These are phyloP conservation scores for Pleurotus eryngii DNA, from an alignment of 768 basidiomycete genomes.

Conservation along the genomic window DNA sequence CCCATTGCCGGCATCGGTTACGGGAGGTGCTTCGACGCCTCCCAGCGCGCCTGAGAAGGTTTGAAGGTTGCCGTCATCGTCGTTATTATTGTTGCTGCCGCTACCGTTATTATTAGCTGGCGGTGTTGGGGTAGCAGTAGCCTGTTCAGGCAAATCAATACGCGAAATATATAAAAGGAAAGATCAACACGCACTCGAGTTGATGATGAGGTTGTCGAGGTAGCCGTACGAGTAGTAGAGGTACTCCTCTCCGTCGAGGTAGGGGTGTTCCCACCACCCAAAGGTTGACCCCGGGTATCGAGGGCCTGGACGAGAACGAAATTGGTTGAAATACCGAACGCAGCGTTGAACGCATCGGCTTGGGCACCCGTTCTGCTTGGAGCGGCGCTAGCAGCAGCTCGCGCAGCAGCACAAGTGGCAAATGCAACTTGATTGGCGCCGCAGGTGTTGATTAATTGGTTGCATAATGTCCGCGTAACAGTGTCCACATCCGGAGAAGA, in stretches of 20 bases:
- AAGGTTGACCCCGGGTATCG: constrained; percentile 41
- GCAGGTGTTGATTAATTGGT: constrained; percentile 50
- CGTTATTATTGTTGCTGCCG: constrained; percentile 5
- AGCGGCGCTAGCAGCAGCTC: constrained; percentile 38
- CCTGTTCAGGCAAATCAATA: constrained; percentile 1
- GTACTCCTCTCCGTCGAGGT: too few species aligned
- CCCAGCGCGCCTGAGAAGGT: constrained; percentile 47
- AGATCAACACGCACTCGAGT: constrained; percentile 7
- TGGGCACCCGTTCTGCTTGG: constrained; percentile 45
- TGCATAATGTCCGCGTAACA: constrained; percentile 58
- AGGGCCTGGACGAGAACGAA: constrained; percentile 42
- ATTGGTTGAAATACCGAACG: constrained; percentile 50
- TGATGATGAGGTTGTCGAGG: constrained; percentile 11
- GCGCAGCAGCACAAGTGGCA: constrained; percentile 40
- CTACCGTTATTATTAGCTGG: constrained; percentile 7
- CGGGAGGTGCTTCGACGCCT: constrained; percentile 43
- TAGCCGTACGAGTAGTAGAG: constrained; percentile 6
- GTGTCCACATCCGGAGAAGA: constrained; percentile 60
- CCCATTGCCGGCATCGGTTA: constrained; percentile 35
- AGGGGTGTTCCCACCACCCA: constrained; percentile 20
- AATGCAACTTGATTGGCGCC: constrained; percentile 51
- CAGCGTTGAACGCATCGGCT: constrained; percentile 62
- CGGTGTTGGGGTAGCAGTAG: constrained; percentile 8
- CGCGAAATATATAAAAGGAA: background rate
- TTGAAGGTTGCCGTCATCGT: constrained; percentile 37